Percentiles rank a stretch among this genome's conserved stretches.
phyloP scores from a whole-genome alignment of 2,329 filamentous ascomycete genomes.

The Clonostachys sp. region DNA sequence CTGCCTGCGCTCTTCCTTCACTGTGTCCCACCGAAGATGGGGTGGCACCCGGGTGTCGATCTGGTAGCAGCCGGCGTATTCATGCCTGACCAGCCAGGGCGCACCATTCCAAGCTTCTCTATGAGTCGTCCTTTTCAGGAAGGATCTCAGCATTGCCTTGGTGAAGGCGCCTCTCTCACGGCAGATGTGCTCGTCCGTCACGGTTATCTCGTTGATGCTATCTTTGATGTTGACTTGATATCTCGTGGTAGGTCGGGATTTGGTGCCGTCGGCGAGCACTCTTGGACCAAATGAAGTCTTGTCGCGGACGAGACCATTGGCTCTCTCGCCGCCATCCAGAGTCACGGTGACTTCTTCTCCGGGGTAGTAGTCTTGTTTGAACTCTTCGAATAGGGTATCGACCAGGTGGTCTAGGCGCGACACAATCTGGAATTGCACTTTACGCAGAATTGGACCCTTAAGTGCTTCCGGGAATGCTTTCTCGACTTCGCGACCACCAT shows the following conservation, averaged over 20 bases:
- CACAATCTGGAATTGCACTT: slow-evolving; percentile 85
- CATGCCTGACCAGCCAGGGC: slow-evolving; percentile 88
- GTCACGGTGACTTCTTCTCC: slow-evolving; percentile 78
- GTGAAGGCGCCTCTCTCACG: slow-evolving; percentile 91
- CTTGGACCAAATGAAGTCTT: slow-evolving; percentile 70
- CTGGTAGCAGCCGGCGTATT: slow-evolving; percentile 77
- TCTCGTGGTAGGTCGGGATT: slow-evolving; percentile 67
- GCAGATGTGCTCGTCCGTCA: slow-evolving; percentile 76
- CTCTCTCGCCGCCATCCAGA: slow-evolving; percentile 61
- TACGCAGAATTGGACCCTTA: slow-evolving; percentile 84
- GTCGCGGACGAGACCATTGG: slow-evolving; percentile 74
- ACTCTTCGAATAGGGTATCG: slow-evolving; percentile 68
- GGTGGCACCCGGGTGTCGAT: slow-evolving; percentile 84
- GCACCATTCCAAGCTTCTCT: slow-evolving; percentile 94
- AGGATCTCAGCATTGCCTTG: slow-evolving; percentile 87
- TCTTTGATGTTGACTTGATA: slow-evolving; percentile 77
- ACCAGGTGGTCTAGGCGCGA: slow-evolving; percentile 82
- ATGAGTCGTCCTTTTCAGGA: slow-evolving; percentile 91
- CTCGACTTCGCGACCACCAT: slow-evolving; percentile 84
- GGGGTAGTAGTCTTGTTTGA: slow-evolving; percentile 87
- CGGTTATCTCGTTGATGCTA: slow-evolving; percentile 67
- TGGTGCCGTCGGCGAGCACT: slow-evolving; percentile 60
- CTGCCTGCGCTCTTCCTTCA: slow-evolving; percentile 72
- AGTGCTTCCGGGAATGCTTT: slow-evolving; percentile 87
- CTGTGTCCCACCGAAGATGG: slow-evolving; percentile 77